Conservation (phyloP, 225 moss, liverwort and hornwort genomes). For the Antitrichia curtipendula region DNA sequence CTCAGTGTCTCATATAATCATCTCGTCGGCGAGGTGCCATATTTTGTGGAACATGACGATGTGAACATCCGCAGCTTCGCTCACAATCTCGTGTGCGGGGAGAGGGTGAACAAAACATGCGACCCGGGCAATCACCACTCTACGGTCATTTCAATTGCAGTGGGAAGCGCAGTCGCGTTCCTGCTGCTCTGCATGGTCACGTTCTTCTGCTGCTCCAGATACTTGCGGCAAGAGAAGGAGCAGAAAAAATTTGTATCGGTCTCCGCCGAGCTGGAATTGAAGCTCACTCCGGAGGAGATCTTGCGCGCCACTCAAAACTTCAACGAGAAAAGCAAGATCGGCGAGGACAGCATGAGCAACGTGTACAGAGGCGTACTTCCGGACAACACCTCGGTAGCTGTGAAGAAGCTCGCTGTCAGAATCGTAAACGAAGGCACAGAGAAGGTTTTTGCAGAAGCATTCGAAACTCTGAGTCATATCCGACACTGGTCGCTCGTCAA, state of each 20-base stretch:
- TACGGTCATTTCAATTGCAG: background rate
- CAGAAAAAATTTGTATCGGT: conserved; percentile 4
- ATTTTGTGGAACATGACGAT: background rate
- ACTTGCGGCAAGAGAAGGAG: background rate
- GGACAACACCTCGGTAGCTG: conserved; percentile 11
- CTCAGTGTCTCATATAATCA: conserved; percentile 23
- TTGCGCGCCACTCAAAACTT: conserved; percentile 14
- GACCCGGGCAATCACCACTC: background rate
- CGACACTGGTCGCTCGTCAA: conserved; percentile 47
- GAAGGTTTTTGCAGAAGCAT: background rate
- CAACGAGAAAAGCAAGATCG: conserved; percentile 1
- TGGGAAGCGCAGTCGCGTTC: conserved; percentile 13
- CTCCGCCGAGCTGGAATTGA: conserved; percentile 5
- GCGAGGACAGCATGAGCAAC: conserved; percentile 17
- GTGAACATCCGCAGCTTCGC: conserved; percentile 13
- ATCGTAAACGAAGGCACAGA: background rate
- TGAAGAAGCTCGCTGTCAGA: conserved; percentile 23
- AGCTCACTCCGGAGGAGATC: conserved; percentile 15
- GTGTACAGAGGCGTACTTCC: conserved; percentile 21
- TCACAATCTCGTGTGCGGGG: conserved; percentile 17
- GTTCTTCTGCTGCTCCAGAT: conserved; percentile 1
- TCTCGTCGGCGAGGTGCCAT: conserved; percentile 5
- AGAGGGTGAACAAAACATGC: background rate
- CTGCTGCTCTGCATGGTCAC: background rate
- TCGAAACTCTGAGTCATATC: conserved; percentile 14